Percentiles rank a stretch among this genome's conserved stretches.
Conservation (phyloP, 441 rosid genomes). For the Adansonia gregorii region DNA sequence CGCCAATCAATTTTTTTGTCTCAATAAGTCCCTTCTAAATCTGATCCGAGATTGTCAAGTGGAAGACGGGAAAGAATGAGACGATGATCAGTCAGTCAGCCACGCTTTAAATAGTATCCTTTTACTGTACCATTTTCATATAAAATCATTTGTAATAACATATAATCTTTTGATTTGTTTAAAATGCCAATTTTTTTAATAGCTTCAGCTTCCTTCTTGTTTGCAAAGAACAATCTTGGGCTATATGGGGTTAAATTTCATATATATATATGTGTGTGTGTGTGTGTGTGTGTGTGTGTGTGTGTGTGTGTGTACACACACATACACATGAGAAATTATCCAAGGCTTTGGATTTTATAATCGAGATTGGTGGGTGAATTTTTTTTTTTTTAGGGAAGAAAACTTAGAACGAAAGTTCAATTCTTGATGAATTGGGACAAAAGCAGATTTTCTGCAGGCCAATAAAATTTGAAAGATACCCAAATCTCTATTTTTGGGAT, state of each 20-base stretch:
- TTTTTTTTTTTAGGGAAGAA: too few species aligned
- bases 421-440: too few species aligned
- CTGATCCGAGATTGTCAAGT: slow-evolving; percentile 7
- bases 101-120: slow-evolving; percentile 12
- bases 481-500: too few species aligned
- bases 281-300: too few species aligned
- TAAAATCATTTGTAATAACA: slow-evolving; percentile 29
- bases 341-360: too few species aligned
- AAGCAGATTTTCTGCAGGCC: too few species aligned
- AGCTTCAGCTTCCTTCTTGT: not conserved
- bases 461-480: too few species aligned
- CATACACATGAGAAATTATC: too few species aligned
- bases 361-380: too few species aligned
- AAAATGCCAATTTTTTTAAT: slow-evolving; percentile 9
- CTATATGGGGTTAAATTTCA: not conserved
- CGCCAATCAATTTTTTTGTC: slow-evolving; percentile 28
- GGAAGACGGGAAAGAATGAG: slow-evolving; percentile 24
- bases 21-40: not conserved
- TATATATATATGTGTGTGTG: too few species aligned
- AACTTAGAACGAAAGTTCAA: too few species aligned
- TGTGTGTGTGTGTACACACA: too few species aligned
- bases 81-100: slow-evolving; percentile 18
- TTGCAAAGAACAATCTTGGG: not conserved
- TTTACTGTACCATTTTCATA: slow-evolving; percentile 31
- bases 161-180: slow-evolving; percentile 32